A percentile compares a stretch with the other conserved stretches of the same genome.
Conservation (phyloP, 202 grass and related monocot species). For the Digitaria exilis region DNA sequence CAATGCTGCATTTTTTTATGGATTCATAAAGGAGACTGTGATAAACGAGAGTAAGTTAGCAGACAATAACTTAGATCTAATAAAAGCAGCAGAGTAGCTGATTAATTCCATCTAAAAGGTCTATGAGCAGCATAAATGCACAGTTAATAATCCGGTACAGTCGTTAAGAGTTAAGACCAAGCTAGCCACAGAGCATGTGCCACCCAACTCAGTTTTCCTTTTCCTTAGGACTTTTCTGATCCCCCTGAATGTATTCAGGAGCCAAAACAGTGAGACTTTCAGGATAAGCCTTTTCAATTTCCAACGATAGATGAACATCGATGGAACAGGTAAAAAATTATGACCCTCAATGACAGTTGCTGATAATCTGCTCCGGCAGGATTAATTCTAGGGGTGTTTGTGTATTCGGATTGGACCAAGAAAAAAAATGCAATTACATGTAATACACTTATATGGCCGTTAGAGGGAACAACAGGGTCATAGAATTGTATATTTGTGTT, state of each 20-base stretch:
- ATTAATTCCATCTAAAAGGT: background rate
- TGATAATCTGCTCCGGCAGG: background rate
- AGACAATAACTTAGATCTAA: too few species aligned
- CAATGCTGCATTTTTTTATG: background rate
- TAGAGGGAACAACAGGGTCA: background rate
- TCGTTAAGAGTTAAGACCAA: too few species aligned
- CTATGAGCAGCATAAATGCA: too few species aligned
- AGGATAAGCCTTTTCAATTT: background rate
- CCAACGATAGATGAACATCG: background rate
- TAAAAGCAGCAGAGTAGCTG: too few species aligned
- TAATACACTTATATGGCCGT: background rate
- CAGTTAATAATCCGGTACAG: too few species aligned
- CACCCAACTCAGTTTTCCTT: constrained; percentile 75
- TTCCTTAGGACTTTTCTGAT: constrained; percentile 70
- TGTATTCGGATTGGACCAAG: constrained; percentile 6
- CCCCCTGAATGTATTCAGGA: constrained; percentile 53
- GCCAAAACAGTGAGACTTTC: constrained; percentile 13
- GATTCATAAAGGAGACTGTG: too few species aligned
- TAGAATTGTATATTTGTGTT: background rate
- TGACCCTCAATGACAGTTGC: background rate
- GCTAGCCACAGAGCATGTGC: too few species aligned
- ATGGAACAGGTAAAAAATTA: background rate
- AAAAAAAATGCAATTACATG: background rate
- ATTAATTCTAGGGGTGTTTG: background rate
- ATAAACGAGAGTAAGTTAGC: too few species aligned